Evolutionary conservation across 306 rosid species (phyloP), one percentile per base, ranked within the genome.

Genomic region (Cyclanthera cordifolia): DNA sequence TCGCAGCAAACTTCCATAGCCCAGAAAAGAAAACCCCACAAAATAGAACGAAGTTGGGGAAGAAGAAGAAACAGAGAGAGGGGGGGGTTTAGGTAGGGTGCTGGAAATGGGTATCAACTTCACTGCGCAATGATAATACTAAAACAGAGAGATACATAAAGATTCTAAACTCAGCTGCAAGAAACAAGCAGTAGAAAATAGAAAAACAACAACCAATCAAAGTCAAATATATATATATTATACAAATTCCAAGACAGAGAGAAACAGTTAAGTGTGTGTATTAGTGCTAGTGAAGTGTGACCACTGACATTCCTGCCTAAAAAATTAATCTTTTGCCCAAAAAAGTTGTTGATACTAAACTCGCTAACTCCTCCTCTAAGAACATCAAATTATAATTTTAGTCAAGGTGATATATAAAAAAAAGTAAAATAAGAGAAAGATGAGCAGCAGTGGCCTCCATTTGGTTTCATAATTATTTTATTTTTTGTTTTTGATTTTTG

Each of bases 1-100:
- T 90, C 81, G 79, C 91, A 84, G 79, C 64, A 80, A 74, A 56
- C 53, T 60, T 86, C 96, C 96, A 93, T 90, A 20, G 32, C 59
- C 15, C 51, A 52, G 28, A 32, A 47, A 8, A 47, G 30, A 53
- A 47, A 74, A 71, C 75, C 67, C 50, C 50, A 46, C n/a, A 46
- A 13, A 46, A 14, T 4, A 3, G 50, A 10, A 41, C 47, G 59
- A 66, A 49, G 30, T 27, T 27, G 25, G 72, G 9, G 21, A 49
- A 78, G 25, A 81, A 87, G 76, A 85, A 69, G 94, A 87, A 94
- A 87, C 37, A 85, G 79, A 61, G 73, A 64, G 74, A 84, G 52
- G 76, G 32, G 73, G 76, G 72, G 76, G 74, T 3, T 67, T 30
- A 73, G 54, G 70, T 48, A 12, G 74, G 77, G 55, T 68, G 73